Conservation (phyloP, 441 rosid genomes). For the Bruguiera hainesii region DNA sequence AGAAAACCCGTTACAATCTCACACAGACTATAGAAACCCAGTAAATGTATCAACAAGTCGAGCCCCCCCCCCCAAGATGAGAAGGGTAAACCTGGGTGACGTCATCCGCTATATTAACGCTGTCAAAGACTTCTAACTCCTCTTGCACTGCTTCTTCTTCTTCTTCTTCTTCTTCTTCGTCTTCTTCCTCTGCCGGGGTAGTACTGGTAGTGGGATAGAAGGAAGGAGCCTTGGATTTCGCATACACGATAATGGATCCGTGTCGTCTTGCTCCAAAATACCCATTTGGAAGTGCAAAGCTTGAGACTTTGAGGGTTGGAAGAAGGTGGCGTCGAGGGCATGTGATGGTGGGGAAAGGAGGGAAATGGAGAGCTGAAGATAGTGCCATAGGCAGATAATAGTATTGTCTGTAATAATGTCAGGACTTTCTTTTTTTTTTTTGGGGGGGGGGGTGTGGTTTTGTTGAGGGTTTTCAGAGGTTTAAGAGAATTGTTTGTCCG, state of each 20-base stretch:
- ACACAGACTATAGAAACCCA: conserved; percentile 1
- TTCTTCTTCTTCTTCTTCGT: conserved; percentile 16
- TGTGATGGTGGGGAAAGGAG: conserved; percentile 26
- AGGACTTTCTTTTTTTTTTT: not conserved
- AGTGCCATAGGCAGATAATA: conserved; percentile 30
- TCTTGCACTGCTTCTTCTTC: conserved; percentile 27
- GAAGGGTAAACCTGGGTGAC: conserved; percentile 67
- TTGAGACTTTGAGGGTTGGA: conserved; percentile 15
- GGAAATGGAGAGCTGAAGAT: conserved; percentile 35
- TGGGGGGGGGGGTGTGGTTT: not conserved
- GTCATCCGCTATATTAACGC: conserved; percentile 85
- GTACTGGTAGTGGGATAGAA: conserved; percentile 24
- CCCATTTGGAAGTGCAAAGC: conserved; percentile 15
- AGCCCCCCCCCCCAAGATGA: not conserved
- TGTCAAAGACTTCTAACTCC: conserved; percentile 36
- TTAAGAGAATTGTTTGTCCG: conserved; percentile 18
- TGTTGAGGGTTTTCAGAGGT: conserved; percentile 40
- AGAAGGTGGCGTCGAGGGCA: conserved; percentile 25
- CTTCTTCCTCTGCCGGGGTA: conserved; percentile 6
- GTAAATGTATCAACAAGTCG: not conserved
- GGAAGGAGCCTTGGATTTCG: conserved; percentile 22
- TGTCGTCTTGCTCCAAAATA: conserved; percentile 22
- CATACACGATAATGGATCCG: conserved; percentile 23
- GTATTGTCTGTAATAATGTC: no score
- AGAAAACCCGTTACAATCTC: not conserved